These are phyloP conservation scores for Chlamydomonas reinhardtii DNA, from an alignment of 163 green algal genomes.

Conservation along the genomic window DNA sequence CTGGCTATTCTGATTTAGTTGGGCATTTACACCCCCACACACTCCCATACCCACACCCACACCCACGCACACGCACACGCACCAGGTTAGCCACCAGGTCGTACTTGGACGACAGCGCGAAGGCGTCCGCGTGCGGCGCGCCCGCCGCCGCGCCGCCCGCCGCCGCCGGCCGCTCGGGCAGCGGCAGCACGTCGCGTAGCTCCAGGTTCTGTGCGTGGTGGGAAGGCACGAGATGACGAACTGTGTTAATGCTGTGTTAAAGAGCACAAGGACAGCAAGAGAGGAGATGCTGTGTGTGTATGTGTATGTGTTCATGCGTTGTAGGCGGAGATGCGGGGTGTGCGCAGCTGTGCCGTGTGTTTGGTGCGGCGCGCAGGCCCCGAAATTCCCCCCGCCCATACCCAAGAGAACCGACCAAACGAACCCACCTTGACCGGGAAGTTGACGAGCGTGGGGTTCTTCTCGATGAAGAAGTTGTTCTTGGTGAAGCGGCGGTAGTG, in stretches of 20 bases:
- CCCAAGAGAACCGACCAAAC: too few species aligned
- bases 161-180: constrained; percentile 63
- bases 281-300: too few species aligned
- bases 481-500: constrained; percentile 96
- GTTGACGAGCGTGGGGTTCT: constrained; percentile 99
- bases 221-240: too few species aligned
- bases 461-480: constrained; percentile 98
- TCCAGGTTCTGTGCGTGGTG: constrained; percentile 89
- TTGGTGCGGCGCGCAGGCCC: too few species aligned
- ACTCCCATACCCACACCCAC: neutral
- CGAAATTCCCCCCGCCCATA: too few species aligned
- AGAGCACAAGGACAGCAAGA: too few species aligned
- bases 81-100: constrained; percentile 94
- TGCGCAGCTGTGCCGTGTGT: too few species aligned
- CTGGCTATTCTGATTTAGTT: too few species aligned
- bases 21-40: neutral
- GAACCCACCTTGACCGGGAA: constrained; percentile 85
- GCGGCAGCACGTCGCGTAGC: constrained; percentile 84
- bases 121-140: constrained; percentile 35
- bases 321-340: too few species aligned
- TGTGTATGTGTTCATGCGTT: too few species aligned
- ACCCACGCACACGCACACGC: neutral
- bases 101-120: constrained; percentile 76
- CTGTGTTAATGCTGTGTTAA: too few species aligned
- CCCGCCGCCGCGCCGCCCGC: constrained; percentile 25